Base-by-base conservation (phyloP, 2,329 filamentous ascomycete species). In the Alternaria triticina region DNA sequence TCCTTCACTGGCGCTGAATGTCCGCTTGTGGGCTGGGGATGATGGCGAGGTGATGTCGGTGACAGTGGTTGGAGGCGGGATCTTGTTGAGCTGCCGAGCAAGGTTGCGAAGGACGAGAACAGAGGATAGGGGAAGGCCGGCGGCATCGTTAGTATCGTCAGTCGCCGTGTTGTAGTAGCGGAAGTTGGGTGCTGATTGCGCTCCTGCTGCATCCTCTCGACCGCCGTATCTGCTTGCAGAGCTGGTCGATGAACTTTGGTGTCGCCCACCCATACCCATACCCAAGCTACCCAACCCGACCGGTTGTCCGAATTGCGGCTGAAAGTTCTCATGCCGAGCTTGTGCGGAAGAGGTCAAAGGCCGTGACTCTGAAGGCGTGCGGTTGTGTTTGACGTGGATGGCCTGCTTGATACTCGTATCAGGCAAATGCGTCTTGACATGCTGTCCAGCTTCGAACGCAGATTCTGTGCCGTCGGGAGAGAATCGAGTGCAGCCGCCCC, bases 21-120 rank as follows among this genome's bases (percentile, higher is more conserved):
- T 74, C 36, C 76, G 77, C 56, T 78, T 79, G 54, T 75, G 73
- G 2, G 62, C 54, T 6, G 69, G 67, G 8, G 75, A 75, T 0
- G 72, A 74, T 22, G 74, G 69, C 0, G 74, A 69, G 6, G 58
- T 58, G n/a, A 76, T 52, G 33, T 76, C 72, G 23, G 66, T 59
- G 12, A 74, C 46, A 2, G 67, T 56, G 2, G 72, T 64, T 1
- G 76, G 75, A 0, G 74, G 74, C 3, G 75, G 72, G 4, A 82
- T 73, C 58, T 81, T 82, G 20, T 74, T 77, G 23, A 82, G 72
- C 60, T 81, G 78, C 23, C 83, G 80, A 12, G 92, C 92, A 64
- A 96, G 88, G 75, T 96, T 96, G 28, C 92, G 87, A 49, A 96
- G 84, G 36, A 96, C 91, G 27, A 95, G 84, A 13, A 91, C 89